These are phyloP conservation scores for Paraphoma sp. DNA, from an alignment of 2,329 filamentous ascomycete species.

Conservation along the genomic window DNA sequence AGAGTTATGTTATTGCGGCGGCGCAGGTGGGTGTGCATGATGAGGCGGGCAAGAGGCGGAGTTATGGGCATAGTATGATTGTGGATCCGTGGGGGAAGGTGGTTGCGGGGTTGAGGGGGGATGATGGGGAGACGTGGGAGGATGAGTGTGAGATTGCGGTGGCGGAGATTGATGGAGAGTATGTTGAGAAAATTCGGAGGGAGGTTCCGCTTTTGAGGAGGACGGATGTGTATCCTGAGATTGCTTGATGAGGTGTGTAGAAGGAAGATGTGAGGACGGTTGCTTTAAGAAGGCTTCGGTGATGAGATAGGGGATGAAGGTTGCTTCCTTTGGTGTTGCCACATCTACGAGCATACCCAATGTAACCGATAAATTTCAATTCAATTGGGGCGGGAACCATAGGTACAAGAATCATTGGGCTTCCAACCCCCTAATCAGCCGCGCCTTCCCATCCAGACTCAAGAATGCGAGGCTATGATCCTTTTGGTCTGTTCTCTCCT, in stretches of 20 bases:
- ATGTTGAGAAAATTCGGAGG: slow-evolving; percentile 59
- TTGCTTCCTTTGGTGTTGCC: no score
- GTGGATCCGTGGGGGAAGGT: slow-evolving; percentile 87
- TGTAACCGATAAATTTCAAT: not conserved
- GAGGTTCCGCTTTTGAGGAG: slow-evolving; percentile 65
- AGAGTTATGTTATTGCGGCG: slow-evolving; percentile 85
- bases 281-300: not conserved
- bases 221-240: slow-evolving; percentile 52
- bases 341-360: no score
- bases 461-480: slow-evolving; percentile 34
- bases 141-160: slow-evolving; percentile 50
- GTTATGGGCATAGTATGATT: slow-evolving; percentile 86
- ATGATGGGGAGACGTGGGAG: slow-evolving; percentile 47
- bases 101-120: slow-evolving; percentile 67
- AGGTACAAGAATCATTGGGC: slow-evolving; percentile 7
- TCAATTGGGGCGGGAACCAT: not conserved
- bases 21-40: slow-evolving; percentile 79
- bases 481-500: slow-evolving; percentile 18
- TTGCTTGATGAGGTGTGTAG: slow-evolving; percentile 6
- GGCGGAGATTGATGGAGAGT: slow-evolving; percentile 62
- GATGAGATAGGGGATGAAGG: not conserved
- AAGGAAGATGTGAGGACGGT: not conserved
- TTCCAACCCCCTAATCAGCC: slow-evolving; percentile 30
- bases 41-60: slow-evolving; percentile 68
- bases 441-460: slow-evolving; percentile 30